Percentiles rank a stretch among this genome's conserved stretches.
phyloP scores from a whole-genome alignment of 208 protist species.

The Leishmania lainsoni region DNA sequence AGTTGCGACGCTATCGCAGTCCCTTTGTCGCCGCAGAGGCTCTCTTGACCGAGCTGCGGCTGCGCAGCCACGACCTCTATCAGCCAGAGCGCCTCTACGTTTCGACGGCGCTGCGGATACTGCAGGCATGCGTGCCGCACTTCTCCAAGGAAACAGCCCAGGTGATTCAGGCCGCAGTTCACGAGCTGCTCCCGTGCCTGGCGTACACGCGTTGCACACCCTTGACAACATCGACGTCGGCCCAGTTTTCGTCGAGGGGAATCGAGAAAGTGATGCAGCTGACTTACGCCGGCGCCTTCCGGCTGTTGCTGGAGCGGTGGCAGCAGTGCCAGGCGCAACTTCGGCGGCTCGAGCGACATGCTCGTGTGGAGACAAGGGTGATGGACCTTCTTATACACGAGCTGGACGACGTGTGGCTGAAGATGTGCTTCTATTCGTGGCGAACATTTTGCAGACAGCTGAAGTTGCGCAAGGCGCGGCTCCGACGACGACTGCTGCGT shows the following conservation, averaged over 20 bases:
- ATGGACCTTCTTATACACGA: slow-evolving; percentile 75
- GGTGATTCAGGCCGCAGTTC: slow-evolving; percentile 59
- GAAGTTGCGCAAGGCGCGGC: slow-evolving; percentile 56
- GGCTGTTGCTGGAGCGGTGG: slow-evolving; percentile 54
- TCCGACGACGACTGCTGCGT: slow-evolving; percentile 55
- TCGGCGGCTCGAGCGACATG: slow-evolving; percentile 41
- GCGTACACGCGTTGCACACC: slow-evolving; percentile 59
- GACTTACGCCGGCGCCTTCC: slow-evolving; percentile 79
- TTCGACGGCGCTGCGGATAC: slow-evolving; percentile 67
- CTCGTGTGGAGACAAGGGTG: slow-evolving; percentile 53
- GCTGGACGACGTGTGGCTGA: slow-evolving; percentile 77
- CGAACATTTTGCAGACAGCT: slow-evolving; percentile 61
- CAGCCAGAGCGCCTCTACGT: slow-evolving; percentile 67
- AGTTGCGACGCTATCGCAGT: slow-evolving; percentile 67
- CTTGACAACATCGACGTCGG: slow-evolving; percentile 1
- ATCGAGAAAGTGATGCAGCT: slow-evolving; percentile 23
- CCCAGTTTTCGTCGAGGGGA: background rate
- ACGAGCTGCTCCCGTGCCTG: slow-evolving; percentile 78
- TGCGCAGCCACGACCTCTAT: slow-evolving; percentile 35
- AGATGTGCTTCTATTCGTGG: slow-evolving; percentile 88
- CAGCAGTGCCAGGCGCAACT: slow-evolving; percentile 42
- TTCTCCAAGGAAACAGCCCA: slow-evolving; percentile 52
- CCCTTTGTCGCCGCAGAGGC: slow-evolving; percentile 87
- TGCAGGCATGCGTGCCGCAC: slow-evolving; percentile 61
- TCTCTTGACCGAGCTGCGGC: slow-evolving; percentile 64